Conservation (phyloP, 208 protist genomes). For the Leptomonas seymouri region DNA sequence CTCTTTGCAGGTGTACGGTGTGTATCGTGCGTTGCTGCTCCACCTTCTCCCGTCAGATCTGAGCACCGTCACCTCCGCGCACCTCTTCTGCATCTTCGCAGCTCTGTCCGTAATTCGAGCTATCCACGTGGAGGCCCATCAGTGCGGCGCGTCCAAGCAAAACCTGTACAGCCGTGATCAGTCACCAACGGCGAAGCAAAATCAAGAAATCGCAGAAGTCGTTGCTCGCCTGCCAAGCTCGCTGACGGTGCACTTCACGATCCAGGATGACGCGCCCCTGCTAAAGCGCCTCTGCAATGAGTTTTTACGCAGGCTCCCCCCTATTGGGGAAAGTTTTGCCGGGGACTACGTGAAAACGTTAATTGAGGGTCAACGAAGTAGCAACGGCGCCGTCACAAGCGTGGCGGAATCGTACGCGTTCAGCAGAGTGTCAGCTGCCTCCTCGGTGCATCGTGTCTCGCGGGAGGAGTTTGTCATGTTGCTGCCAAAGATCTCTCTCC, state of each 20-base stretch:
- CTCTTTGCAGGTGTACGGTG: not conserved
- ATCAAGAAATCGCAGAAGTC: not conserved
- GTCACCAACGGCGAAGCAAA: not conserved
- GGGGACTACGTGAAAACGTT: slow-evolving; percentile 28
- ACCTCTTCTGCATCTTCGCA: not conserved
- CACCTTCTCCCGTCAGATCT: slow-evolving; percentile 2
- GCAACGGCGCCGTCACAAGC: not conserved
- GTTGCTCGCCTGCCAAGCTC: slow-evolving; percentile 13
- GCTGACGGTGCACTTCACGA: slow-evolving; percentile 10
- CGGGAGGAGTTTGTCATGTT: slow-evolving; percentile 29
- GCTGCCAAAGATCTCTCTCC: slow-evolving; percentile 5
- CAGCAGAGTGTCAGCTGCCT: not conserved
- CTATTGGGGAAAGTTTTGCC: slow-evolving; percentile 12
- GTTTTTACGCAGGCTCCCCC: slow-evolving; percentile 24
- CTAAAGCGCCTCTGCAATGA: slow-evolving; percentile 15
- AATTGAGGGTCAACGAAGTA: not conserved
- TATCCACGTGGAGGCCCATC: not conserved
- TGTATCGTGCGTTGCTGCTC: not conserved
- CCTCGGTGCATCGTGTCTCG: slow-evolving; percentile 1
- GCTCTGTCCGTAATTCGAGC: not conserved
- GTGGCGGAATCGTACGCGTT: not conserved
- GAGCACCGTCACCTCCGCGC: not conserved
- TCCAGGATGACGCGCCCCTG: slow-evolving; percentile 5
- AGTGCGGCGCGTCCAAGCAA: not conserved
- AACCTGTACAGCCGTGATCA: not conserved